phyloP scores from a whole-genome alignment of 495 filamentous ascomycete species.

The Aspergillus campestris region DNA sequence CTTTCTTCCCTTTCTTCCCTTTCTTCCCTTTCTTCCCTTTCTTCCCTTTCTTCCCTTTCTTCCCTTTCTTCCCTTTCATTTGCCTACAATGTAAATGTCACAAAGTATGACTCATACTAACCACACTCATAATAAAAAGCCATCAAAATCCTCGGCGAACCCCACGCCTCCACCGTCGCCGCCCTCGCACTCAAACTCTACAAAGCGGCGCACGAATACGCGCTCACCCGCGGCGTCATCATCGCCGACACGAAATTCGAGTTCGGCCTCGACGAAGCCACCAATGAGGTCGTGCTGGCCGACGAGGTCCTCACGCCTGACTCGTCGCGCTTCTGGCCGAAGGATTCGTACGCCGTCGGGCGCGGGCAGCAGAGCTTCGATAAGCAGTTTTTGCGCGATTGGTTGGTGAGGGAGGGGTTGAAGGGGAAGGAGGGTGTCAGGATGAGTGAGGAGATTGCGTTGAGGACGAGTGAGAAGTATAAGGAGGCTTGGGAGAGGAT shows the following conservation, averaged over 20 bases:
- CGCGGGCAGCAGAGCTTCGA: slow-evolving; percentile 75
- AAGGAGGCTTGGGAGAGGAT: slow-evolving; percentile 61
- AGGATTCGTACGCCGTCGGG: slow-evolving; percentile 62
- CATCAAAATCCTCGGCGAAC: slow-evolving; percentile 58
- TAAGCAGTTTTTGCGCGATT: slow-evolving; percentile 87
- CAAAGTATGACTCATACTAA: slow-evolving; percentile 4
- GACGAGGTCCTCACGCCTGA: slow-evolving; percentile 91
- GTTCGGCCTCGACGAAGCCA: slow-evolving; percentile 65
- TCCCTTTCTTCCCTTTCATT: neutral
- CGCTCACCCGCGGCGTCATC: slow-evolving; percentile 71
- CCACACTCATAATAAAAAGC: slow-evolving; percentile 30
- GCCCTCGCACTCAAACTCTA: slow-evolving; percentile 65
- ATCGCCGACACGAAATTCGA: slow-evolving; percentile 89
- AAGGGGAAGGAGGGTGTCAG: slow-evolving; percentile 61
- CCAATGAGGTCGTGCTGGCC: slow-evolving; percentile 70
- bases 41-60: neutral
- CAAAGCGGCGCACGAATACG: slow-evolving; percentile 63
- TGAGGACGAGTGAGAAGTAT: slow-evolving; percentile 58
- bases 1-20: slow-evolving; percentile 4
- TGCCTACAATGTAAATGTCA: too few relatives aligned
- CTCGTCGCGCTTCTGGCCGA: slow-evolving; percentile 83
- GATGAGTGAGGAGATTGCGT: slow-evolving; percentile 57
- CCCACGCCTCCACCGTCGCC: slow-evolving; percentile 68
- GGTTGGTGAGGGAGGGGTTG: slow-evolving; percentile 63
- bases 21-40: slow-evolving; percentile 5